phyloP scores from a whole-genome alignment of 1,284 basidiomycete genomes.

The Microbotryum lychnidis-dioicae region DNA sequence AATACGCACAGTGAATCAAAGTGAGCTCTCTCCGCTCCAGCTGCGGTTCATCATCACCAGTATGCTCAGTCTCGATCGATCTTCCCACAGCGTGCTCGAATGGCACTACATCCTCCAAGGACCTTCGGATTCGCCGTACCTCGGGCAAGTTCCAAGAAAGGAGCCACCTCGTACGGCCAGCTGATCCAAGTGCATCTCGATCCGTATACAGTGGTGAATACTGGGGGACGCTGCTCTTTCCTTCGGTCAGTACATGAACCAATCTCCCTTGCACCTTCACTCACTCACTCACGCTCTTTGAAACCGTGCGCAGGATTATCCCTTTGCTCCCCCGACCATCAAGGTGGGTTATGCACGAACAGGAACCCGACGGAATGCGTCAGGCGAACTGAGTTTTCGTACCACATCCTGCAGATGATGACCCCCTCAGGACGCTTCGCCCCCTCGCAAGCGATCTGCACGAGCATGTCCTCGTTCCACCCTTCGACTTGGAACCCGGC shows the following conservation, averaged over 20 bases:
- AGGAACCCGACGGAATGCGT: too few relatives aligned
- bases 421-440: conserved; percentile 35
- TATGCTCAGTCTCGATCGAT: too few relatives aligned
- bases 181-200: too few relatives aligned
- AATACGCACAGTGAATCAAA: conserved; percentile 21
- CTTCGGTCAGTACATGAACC: conserved; percentile 1
- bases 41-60: too few relatives aligned
- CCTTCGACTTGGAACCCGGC: conserved; percentile 35
- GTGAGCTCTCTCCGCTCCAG: conserved; percentile 1
- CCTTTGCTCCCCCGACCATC: conserved; percentile 35
- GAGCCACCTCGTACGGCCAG: background rate
- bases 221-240: conserved; percentile 32
- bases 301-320: conserved; percentile 28
- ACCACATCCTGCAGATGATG: conserved; percentile 20
- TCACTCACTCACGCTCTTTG: background rate
- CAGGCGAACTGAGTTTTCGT: too few relatives aligned
- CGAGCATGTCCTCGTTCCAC: conserved; percentile 23
- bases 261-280: background rate
- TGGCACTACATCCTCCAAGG: conserved; percentile 36
- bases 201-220: conserved; percentile 34
- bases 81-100: conserved; percentile 10
- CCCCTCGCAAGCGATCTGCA: conserved; percentile 27
- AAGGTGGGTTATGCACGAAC: conserved; percentile 5
- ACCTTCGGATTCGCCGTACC: conserved; percentile 2
- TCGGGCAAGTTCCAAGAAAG: background rate